Percentiles rank a stretch among this genome's conserved stretches.
Evolutionary conservation across 2,329 filamentous ascomycete genomes (phyloP).

Genomic region (Sclerotinia spermophila): DNA sequence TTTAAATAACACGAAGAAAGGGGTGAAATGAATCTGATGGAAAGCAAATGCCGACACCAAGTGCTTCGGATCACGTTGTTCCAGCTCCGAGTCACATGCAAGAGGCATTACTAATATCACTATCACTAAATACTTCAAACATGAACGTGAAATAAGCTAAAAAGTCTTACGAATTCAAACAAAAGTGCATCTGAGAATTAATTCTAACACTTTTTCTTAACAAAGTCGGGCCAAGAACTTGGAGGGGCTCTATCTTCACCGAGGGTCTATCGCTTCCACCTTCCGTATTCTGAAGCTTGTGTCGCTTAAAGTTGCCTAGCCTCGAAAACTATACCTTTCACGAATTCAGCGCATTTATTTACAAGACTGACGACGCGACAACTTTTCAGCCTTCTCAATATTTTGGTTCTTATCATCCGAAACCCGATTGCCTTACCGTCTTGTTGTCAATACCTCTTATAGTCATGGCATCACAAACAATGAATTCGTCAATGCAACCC

Average conservation of each 20-base stretch:
- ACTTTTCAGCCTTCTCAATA: not conserved
- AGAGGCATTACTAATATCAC: not conserved
- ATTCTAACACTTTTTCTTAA: not conserved
- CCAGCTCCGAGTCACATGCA: constrained; percentile 10
- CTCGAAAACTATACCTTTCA: not conserved
- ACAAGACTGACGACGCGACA: constrained; percentile 18
- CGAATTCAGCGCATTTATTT: constrained; percentile 17
- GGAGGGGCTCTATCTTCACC: not conserved
- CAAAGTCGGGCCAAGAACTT: not conserved
- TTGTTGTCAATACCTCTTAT: constrained; percentile 30
- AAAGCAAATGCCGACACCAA: not conserved
- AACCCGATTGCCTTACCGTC: not conserved
- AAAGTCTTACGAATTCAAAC: not conserved
- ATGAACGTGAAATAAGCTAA: not conserved
- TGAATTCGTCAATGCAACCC: constrained; percentile 54
- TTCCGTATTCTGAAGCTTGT: not conserved
- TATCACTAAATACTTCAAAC: not conserved
- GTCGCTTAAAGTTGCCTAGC: not conserved
- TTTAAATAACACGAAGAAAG: not conserved
- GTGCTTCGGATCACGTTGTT: constrained; percentile 9
- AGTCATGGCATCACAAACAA: constrained; percentile 54
- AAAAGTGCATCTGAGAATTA: not conserved
- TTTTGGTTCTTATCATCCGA: not conserved
- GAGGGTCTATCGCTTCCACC: constrained; percentile 12
- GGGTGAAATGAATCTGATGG: not conserved